Evolutionary conservation across 1,284 basidiomycete species (phyloP).

Genomic region (Trametes versicolor): DNA sequence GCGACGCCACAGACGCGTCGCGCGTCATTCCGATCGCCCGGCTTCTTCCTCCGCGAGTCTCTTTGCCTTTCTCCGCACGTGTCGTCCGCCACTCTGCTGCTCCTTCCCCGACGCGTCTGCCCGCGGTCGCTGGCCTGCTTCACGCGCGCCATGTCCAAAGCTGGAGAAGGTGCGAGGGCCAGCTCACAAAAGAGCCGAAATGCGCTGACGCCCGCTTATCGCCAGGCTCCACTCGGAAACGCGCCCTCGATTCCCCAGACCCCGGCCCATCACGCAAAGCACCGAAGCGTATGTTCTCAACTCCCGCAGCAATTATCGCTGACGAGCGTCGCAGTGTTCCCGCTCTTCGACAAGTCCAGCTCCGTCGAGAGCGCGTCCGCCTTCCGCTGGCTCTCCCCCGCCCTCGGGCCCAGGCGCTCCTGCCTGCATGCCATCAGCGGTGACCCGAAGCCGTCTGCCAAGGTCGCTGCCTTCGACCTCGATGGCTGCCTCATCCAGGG

Average conservation of each 20-base stretch:
- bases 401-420: slow-evolving; percentile 61
- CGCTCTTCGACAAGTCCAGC: slow-evolving; percentile 39
- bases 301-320: background rate
- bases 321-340: slow-evolving; percentile 30
- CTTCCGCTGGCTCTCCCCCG: slow-evolving; percentile 68
- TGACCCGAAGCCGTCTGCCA: slow-evolving; percentile 55
- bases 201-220: slow-evolving; percentile 11
- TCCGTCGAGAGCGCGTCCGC: slow-evolving; percentile 28
- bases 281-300: slow-evolving; percentile 31
- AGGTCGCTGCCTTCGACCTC: slow-evolving; percentile 86
- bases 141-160: slow-evolving; percentile 11
- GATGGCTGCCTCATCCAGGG: slow-evolving; percentile 89
- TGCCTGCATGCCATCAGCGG: slow-evolving; percentile 74
- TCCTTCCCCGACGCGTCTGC: background rate
- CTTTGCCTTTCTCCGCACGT: background rate
- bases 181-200: background rate
- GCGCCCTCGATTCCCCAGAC: slow-evolving; percentile 23
- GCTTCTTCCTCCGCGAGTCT: background rate
- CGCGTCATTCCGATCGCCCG: background rate
- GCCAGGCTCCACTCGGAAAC: slow-evolving; percentile 33
- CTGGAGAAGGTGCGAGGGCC: slow-evolving; percentile 2
- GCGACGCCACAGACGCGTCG: no score
- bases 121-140: background rate
- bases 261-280: slow-evolving; percentile 20
- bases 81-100: background rate